phyloP scores from a whole-genome alignment of 2,329 filamentous ascomycete genomes.

The Beauveria scarabaeidicola region DNA sequence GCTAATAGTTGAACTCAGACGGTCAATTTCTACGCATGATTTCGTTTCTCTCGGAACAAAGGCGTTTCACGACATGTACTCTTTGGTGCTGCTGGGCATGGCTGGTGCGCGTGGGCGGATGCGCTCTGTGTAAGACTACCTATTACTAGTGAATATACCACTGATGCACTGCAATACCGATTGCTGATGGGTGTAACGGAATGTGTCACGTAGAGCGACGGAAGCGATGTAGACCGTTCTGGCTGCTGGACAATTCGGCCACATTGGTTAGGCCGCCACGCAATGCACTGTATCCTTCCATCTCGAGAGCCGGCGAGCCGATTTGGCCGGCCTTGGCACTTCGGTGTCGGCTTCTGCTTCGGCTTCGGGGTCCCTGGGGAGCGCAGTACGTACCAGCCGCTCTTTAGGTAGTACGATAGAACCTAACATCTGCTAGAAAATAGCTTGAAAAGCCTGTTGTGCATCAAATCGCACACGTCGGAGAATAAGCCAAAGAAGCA shows the following conservation, averaged over 20 bases:
- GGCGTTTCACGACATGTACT: background rate
- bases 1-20: slow-evolving; percentile 30
- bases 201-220: background rate
- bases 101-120: background rate
- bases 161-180: background rate
- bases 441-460: too few species aligned
- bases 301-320: background rate
- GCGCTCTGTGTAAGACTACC: slow-evolving; percentile 6
- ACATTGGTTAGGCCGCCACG: background rate
- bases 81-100: background rate
- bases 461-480: too few species aligned
- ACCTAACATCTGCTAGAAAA: too few species aligned
- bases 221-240: background rate
- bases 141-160: slow-evolving; percentile 7
- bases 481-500: too few species aligned
- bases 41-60: background rate
- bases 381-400: too few species aligned
- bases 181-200: background rate
- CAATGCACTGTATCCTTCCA: background rate
- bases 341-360: background rate
- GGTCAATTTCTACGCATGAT: slow-evolving; percentile 47
- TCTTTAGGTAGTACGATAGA: too few species aligned
- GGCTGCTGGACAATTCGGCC: background rate
- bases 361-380: background rate
- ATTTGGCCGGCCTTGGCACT: background rate